phyloP scores from a whole-genome alignment of 2,329 filamentous ascomycete genomes.

The Chaetomiaceae sp. region DNA sequence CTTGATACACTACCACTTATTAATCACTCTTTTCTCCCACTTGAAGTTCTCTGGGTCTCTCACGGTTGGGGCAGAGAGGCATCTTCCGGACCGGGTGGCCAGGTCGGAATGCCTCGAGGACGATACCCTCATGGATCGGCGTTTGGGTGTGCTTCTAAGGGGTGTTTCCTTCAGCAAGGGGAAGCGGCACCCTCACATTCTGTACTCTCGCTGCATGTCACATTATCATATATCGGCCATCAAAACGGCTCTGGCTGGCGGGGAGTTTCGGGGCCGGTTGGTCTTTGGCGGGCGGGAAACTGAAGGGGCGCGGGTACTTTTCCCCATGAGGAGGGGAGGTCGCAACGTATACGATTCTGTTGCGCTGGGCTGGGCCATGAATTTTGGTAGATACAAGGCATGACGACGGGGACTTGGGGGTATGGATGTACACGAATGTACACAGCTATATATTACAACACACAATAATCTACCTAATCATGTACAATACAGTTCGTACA shows the following conservation, averaged over 20 bases:
- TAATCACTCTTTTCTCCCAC: background rate
- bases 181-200: conserved; percentile 4
- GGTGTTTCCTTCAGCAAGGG: background rate
- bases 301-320: conserved; percentile 1
- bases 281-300: background rate
- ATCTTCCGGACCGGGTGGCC: conserved; percentile 9
- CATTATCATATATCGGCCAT: conserved; percentile 5
- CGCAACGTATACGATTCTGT: conserved; percentile 19
- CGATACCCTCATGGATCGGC: conserved; percentile 25
- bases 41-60: background rate
- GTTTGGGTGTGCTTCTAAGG: conserved; percentile 14
- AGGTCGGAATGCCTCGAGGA: conserved; percentile 13
- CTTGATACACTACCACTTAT: conserved; percentile 1
- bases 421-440: conserved; percentile 6
- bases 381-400: conserved; percentile 12
- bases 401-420: conserved; percentile 9
- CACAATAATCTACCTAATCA: conserved; percentile 19
- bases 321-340: conserved; percentile 5
- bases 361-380: background rate
- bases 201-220: conserved; percentile 20
- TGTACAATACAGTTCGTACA: conserved; percentile 19
- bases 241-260: conserved; percentile 7
- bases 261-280: background rate
- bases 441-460: conserved; percentile 3
- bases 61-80: conserved; percentile 6